Evolutionary conservation across 345 rosid species (phyloP).

Genomic region (Kernera saxatilis): DNA sequence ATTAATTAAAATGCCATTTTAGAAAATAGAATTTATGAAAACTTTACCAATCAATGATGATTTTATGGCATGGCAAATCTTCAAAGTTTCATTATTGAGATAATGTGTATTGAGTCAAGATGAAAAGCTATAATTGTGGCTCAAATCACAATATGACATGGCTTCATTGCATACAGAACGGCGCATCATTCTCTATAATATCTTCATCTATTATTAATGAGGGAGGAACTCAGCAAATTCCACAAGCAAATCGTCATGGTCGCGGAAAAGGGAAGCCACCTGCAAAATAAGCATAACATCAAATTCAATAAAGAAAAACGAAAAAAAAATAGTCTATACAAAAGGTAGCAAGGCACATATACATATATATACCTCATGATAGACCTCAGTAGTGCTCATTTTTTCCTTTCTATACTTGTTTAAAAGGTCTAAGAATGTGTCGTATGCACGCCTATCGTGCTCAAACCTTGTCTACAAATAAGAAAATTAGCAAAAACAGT

Average conservation of each 20-base stretch:
- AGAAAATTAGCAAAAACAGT: neutral
- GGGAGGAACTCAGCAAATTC: slow-evolving; percentile 78
- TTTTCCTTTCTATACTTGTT: slow-evolving; percentile 63
- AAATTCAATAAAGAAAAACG: neutral
- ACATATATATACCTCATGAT: slow-evolving; percentile 50
- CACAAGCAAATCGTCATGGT: slow-evolving; percentile 63
- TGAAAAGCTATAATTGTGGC: neutral
- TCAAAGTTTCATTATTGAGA: neutral
- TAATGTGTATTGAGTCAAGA: neutral
- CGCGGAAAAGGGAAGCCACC: slow-evolving; percentile 69
- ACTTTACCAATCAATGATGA: too few relatives aligned
- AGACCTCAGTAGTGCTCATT: slow-evolving; percentile 59
- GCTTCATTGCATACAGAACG: neutral
- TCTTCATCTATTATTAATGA: neutral
- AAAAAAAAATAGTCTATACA: neutral
- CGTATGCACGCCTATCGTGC: slow-evolving; percentile 57
- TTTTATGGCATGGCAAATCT: neutral
- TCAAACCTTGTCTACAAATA: slow-evolving; percentile 61
- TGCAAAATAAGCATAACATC: slow-evolving; percentile 22
- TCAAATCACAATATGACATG: neutral
- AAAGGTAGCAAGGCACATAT: neutral
- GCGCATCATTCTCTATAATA: neutral
- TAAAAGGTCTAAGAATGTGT: slow-evolving; percentile 71
- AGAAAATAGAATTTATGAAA: neutral
- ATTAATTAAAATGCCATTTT: neutral